Evolutionary conservation across 2,329 filamentous ascomycete genomes (phyloP), one percentile per base, ranked within the genome.

Genomic region (Ophiostoma piceae): DNA sequence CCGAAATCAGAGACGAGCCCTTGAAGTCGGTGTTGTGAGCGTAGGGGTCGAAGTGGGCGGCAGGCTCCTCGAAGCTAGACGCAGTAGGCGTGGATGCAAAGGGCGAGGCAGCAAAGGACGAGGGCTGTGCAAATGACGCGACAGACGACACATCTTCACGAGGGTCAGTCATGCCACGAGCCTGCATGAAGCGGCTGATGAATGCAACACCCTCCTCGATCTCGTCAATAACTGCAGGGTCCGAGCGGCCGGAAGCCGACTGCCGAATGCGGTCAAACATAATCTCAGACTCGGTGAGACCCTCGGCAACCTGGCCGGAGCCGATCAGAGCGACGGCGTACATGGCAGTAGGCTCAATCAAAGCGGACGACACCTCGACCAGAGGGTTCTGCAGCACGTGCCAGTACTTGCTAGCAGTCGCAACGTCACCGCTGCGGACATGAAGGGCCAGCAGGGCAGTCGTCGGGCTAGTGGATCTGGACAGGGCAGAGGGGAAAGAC

Each of bases 261-360:
- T 87, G 85, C 71, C 91, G 89, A 74, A 97, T 92, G 72, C 91
- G 89, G 76, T 89, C 84, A 79, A 97, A 96, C 92, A 97, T 96
- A 76, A 88, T 83, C 75, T 95, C 91, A 11, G 91, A 89, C 77
- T 95, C 88, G 14, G 84, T 82, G 71, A 98, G 80, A 67, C 90
- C 95, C 76, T 94, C 92, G n/a, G 90, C 88, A 67, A 94, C 86
- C 76, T 93, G 89, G 60, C 93, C 92, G 73, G 91, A 92, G 69
- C 92, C 91, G 77, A 98, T 90, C 78, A 98, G 84, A 66, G 93
- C 92, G 70, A 96, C 88, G 16, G 91, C 88, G 76, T 94, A 97
- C 92, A 97, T 97, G 70, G 92, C 87, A 14, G 92, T 90, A 32
- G 93, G 91, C 80, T 97, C 93, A 72, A 97, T 90, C 78, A 96